phyloP scores from a whole-genome alignment of 1,139 yeast species.

The Suhomyces maxii region DNA sequence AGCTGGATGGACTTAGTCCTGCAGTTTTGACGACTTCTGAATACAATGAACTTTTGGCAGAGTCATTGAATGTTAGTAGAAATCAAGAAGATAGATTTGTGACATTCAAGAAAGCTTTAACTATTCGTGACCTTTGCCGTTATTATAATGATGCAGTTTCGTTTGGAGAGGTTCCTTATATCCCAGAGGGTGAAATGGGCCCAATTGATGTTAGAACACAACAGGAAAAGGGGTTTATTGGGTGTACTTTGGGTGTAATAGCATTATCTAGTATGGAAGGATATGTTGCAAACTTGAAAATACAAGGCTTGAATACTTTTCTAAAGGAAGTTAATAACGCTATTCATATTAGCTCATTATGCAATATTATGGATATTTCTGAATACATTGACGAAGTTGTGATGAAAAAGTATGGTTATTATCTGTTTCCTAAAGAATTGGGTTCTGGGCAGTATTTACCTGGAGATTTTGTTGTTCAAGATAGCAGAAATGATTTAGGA shows the following conservation, averaged over 20 bases:
- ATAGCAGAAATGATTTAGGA: not conserved
- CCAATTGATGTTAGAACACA: slow-evolving; percentile 1
- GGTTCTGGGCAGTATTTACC: not conserved
- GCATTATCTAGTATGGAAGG: slow-evolving; percentile 12
- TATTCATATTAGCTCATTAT: slow-evolving; percentile 8
- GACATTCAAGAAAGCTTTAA: slow-evolving; percentile 9
- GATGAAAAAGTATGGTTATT: not conserved
- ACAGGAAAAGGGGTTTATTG: slow-evolving; percentile 1
- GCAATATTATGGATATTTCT: no score
- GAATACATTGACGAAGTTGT: not conserved
- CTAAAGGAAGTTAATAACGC: slow-evolving; percentile 12
- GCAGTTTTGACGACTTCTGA: not conserved
- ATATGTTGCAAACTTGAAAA: slow-evolving; percentile 1
- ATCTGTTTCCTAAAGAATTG: not conserved
- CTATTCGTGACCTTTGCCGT: slow-evolving; percentile 13
- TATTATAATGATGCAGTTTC: slow-evolving; percentile 3
- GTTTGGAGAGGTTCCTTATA: not conserved
- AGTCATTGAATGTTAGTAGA: not conserved
- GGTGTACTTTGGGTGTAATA: slow-evolving; percentile 3
- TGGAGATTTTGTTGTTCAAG: not conserved
- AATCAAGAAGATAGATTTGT: not conserved
- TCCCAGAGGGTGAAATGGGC: not conserved
- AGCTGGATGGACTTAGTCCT: not conserved
- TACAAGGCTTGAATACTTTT: not conserved
- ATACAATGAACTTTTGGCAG: not conserved